A percentile compares a stretch with the other conserved stretches of the same genome.
These are phyloP conservation scores for Fraxinus angustifolia DNA, from an alignment of 305 asterid genomes.

Conservation along the genomic window DNA sequence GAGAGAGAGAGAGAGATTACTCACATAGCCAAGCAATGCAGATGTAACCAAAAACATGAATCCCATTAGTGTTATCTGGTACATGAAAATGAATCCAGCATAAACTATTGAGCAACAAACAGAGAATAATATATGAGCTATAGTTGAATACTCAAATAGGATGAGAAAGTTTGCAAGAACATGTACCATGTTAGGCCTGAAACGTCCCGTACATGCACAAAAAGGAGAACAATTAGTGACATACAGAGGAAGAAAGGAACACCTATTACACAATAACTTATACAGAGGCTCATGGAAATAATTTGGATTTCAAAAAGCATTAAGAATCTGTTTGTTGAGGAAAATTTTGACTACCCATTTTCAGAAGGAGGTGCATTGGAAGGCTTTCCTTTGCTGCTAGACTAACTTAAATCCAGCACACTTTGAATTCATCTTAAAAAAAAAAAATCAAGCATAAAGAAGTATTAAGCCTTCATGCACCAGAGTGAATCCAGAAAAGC, in stretches of 20 bases:
- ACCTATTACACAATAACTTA: neutral
- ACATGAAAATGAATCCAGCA: constrained; percentile 3
- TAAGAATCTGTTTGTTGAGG: neutral
- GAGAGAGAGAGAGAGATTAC: constrained; percentile 28
- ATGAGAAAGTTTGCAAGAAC: constrained; percentile 11
- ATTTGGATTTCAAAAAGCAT: neutral
- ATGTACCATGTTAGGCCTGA: constrained; percentile 85
- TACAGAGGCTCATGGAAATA: neutral
- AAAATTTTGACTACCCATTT: neutral
- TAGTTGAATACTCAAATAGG: constrained; percentile 13
- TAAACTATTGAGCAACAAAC: constrained; percentile 21
- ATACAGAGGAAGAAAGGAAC: neutral
- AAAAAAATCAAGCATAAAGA: neutral
- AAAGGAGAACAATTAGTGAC: constrained; percentile 27
- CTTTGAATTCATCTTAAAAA: constrained; percentile 6
- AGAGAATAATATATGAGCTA: constrained; percentile 5
- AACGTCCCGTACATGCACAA: constrained; percentile 37
- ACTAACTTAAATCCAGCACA: constrained; percentile 2
- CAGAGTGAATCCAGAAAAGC: neutral
- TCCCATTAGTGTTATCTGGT: constrained; percentile 84
- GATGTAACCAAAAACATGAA: constrained; percentile 72
- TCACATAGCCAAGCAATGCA: constrained; percentile 85
- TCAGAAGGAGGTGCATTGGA: neutral
- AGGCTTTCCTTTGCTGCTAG: neutral
- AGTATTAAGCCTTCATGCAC: neutral